Base-by-base conservation (phyloP, 371 early-diverging fungal species). In the Globomyces sp. region DNA sequence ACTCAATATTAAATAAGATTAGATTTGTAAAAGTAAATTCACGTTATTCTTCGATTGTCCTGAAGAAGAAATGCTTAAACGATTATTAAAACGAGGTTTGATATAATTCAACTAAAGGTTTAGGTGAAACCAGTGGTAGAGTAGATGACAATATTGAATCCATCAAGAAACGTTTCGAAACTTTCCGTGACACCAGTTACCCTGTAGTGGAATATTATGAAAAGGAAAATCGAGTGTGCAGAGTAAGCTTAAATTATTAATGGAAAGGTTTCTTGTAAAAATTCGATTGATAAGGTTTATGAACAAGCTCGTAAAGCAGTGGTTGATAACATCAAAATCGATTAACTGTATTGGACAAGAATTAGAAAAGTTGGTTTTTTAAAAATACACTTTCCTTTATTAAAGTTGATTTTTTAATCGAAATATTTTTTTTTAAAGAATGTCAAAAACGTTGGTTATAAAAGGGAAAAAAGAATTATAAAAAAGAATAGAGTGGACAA, bases 121-220 rank as follows among this genome's bases (percentile, higher is more conserved):
- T 52, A 79, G 94, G 95, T 8, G 91, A 95, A 74, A 96, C 92
- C 48, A 89, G 89, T 58, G 99, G 99, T 11, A 85, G 99, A 34
- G 77, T 86, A 5, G 98, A 98, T 70, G 98, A 98, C 72, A 96
- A 98, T 71, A 85, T 91, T 48, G 96, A 97, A 71, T 89, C 92
- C 0, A 96, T 98, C 86, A 86, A 81, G 71, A 98, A 98, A 82
- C 83, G 99, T 10, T 98, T 98, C 84, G 75, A 70, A 5, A 89
- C 90, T 0, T 98, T 94, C 67, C 71, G 74, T 40, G 89, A 94
- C 44, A 89, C 91, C 5, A 89, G 88, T 68, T 91, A 84, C 82
- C 97, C 97, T 1, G 99, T 97, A 6, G 89, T 97, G 66, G 90
- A 90, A 57, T 76, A 87, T 57, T 96, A 86, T 72, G 84, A 75